A percentile compares a stretch with the other conserved stretches of the same genome.
Evolutionary conservation across 768 basidiomycete genomes (phyloP).

Genomic region (Hygrocybe punicea): DNA sequence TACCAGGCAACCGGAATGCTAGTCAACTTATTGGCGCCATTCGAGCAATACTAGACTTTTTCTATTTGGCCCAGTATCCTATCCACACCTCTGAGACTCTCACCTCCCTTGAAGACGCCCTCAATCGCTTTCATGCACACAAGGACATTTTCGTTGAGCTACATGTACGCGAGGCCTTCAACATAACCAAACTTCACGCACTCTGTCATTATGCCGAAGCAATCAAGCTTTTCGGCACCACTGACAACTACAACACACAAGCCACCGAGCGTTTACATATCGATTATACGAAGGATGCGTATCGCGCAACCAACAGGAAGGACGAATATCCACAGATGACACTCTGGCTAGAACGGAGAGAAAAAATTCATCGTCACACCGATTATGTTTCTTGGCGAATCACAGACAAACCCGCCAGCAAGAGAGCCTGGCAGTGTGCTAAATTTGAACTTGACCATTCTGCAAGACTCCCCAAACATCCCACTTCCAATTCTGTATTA

Average conservation of each 20-base stretch:
- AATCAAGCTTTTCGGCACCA: slow-evolving; percentile 11
- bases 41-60: slow-evolving; percentile 33
- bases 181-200: slow-evolving; percentile 9
- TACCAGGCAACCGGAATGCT: slow-evolving; percentile 1
- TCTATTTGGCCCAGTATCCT: slow-evolving; percentile 29
- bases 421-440: neutral
- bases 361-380: slow-evolving; percentile 28
- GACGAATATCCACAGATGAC: slow-evolving; percentile 41
- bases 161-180: slow-evolving; percentile 9
- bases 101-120: slow-evolving; percentile 18
- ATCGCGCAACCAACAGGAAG: slow-evolving; percentile 23
- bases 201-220: slow-evolving; percentile 3
- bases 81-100: slow-evolving; percentile 27
- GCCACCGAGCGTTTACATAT: slow-evolving; percentile 11
- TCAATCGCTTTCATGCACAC: slow-evolving; percentile 25
- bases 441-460: neutral
- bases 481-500: slow-evolving; percentile 20
- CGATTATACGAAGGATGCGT: slow-evolving; percentile 30
- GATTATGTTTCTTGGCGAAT: slow-evolving; percentile 27
- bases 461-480: slow-evolving; percentile 15
- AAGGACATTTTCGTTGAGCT: slow-evolving; percentile 28
- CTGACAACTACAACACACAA: slow-evolving; percentile 18
- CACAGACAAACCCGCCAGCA: neutral
- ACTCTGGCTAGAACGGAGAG: slow-evolving; percentile 34
- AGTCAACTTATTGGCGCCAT: slow-evolving; percentile 17